Evolutionary conservation across 805 yeast genomes (phyloP), one percentile per base, ranked within the genome.

Genomic region (Candida ortonii): DNA sequence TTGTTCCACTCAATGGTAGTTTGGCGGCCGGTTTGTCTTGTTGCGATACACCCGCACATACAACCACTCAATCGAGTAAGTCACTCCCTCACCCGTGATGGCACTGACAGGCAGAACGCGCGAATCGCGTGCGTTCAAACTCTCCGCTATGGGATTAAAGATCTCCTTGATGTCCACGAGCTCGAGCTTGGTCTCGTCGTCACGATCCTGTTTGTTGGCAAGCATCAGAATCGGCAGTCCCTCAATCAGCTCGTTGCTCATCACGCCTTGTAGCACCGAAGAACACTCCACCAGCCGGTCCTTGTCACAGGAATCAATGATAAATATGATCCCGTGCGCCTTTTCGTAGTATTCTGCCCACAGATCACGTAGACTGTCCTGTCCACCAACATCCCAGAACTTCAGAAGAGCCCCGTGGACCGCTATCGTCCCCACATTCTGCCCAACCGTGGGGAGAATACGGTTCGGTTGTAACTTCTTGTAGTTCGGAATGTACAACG

Each of bases 341-440:
- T 78, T 82, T 13, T 71, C 68, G 61, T 80, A 93, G 65, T 90
- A 93, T 41, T 85, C 78, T 5, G 81, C 71, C 98, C 98, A 90
- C 70, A 93, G 70, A 18, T 76, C 65, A 30, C 97, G 69, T 29
- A 90, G 66, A n/a, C 83, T 68, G 53, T 80, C 81, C 60, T 90
- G 98, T 9, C 98, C 98, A 8, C 97, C 97, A 25, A 90, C 78
- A 58, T 90, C 98, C 97, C 97, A 90, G 51, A 93, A 76, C 53
- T 88, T 89, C 36, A 93, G 65, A 37, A 71, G 64, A 3, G 33
- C 28, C 6, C 49, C 47, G 25, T 53, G 52, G n/a, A 57, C 52
- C 10, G 61, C 49, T n/a, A 73, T 62, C 7, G 65, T 63, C 0
- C 73, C 74, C 5, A 73, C 84, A 55, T 93, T 93, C 57, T 93